Base-by-base conservation (phyloP, 2,329 filamentous ascomycete genomes). In the Teratosphaeria zuluensis region DNA sequence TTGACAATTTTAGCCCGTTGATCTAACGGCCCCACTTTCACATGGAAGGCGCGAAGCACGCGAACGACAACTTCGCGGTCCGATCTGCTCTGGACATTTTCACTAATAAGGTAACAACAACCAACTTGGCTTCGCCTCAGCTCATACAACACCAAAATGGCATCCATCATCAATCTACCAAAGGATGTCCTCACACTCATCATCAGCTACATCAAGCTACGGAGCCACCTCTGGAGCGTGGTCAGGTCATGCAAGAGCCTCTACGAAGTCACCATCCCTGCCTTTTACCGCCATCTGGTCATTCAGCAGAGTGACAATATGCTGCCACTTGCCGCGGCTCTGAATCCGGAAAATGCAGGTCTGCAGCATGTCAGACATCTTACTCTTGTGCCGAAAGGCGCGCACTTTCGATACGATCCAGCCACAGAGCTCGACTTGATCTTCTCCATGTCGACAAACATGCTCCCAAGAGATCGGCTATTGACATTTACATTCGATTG, bases 361-460 rank as follows among this genome's bases (percentile, higher is more conserved):
- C 28, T 53, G 31, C 42, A 46, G 42, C 55, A 57, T 38, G 30
- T 57, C n/a, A 31, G 55, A 33, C 55, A 57, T 28, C 19, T 53
- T 35, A 53, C 48, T 24, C 31, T 57, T 33, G 21, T 48, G 30
- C 30, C 33, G n/a, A 14, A 14, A 24, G 14, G 19, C 53, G 53
- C 11, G 12, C 19, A 33, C 35, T 33, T 38, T 31, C 24, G 51
- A 24, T 1, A 31, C 8, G 1, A 14, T 3, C n/a, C 42, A 19
- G 4, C 7, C 16, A n/a, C 21, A 2, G 42, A 55, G 30, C 14
- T 55, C 53, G 33, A 55, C 19, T 33, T n/a, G 19, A n/a, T 33
- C 53, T 14, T 55, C 30, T 24, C 19, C 14, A 33, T 55, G 14
- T 32, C 31, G 14, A 21, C 54, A 24, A 51, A 48, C 16, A 30